Conservation (phyloP, 331 rosid species). For the Spiraea crenata region DNA sequence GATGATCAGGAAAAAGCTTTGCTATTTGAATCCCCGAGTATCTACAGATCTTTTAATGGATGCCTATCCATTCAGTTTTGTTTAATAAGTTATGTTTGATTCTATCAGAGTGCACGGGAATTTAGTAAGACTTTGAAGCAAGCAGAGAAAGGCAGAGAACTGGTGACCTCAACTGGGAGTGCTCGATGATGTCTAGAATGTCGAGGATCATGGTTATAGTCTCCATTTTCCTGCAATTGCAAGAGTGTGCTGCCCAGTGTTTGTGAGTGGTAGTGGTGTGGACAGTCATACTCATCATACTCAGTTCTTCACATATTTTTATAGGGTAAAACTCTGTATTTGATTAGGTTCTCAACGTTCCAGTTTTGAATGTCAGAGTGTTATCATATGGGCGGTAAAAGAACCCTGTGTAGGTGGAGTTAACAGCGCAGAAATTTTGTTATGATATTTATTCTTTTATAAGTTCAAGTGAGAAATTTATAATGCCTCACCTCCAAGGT, state of each 20-base stretch:
- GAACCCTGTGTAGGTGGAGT: slow-evolving; percentile 30
- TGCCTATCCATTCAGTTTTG: background rate
- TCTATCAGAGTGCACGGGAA: slow-evolving; percentile 67
- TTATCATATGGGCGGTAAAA: slow-evolving; percentile 37
- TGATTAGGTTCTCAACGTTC: slow-evolving; percentile 51
- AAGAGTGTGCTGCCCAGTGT: slow-evolving; percentile 42
- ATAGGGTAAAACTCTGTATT: slow-evolving; percentile 37
- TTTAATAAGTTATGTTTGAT: background rate
- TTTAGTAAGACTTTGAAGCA: slow-evolving; percentile 54
- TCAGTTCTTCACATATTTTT: slow-evolving; percentile 37
- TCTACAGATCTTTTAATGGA: background rate
- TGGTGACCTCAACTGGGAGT: slow-evolving; percentile 31
- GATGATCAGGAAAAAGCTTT: background rate
- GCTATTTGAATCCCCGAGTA: background rate
- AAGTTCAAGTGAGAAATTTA: slow-evolving; percentile 8
- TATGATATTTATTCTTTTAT: slow-evolving; percentile 22
- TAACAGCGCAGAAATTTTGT: slow-evolving; percentile 26
- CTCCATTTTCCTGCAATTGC: slow-evolving; percentile 28
- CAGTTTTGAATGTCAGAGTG: slow-evolving; percentile 47
- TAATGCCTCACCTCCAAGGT: background rate
- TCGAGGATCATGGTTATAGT: slow-evolving; percentile 25
- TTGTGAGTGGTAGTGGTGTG: slow-evolving; percentile 45
- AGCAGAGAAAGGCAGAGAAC: slow-evolving; percentile 52
- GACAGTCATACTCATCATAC: slow-evolving; percentile 36
- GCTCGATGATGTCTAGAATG: slow-evolving; percentile 32